Conservation (phyloP, 2,329 filamentous ascomycete genomes). For the Calonectria hawksworthii region DNA sequence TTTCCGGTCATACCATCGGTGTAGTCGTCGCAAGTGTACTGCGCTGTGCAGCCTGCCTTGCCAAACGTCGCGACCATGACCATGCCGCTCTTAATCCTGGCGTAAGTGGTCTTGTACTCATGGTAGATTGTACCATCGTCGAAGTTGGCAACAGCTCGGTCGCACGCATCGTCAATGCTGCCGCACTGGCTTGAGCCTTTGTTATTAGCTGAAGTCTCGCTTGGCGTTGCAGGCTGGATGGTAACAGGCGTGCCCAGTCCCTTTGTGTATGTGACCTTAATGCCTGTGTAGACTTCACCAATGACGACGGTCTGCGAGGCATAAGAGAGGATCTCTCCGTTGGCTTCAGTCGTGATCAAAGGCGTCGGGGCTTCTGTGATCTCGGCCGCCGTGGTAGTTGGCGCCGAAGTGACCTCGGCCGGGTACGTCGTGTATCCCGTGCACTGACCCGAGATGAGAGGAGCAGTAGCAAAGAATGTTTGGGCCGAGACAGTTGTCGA, state of each 20-base stretch:
- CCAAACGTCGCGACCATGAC: constrained; percentile 22
- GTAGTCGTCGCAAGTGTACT: constrained; percentile 33
- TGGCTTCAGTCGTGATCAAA: constrained; percentile 19
- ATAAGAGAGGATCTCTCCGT: constrained; percentile 26
- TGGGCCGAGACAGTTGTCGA: constrained; percentile 29
- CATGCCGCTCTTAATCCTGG: constrained; percentile 22
- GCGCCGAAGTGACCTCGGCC: constrained; percentile 17
- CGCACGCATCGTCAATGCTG: constrained; percentile 34
- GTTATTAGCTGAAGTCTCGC: constrained; percentile 27
- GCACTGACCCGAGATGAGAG: constrained; percentile 27
- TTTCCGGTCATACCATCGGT: constrained; percentile 32
- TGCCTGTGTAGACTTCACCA: background rate
- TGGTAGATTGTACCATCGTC: constrained; percentile 28
- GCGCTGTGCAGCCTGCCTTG: constrained; percentile 29
- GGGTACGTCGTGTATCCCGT: constrained; percentile 32
- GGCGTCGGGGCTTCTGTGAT: constrained; percentile 15
- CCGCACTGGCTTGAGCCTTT: constrained; percentile 34
- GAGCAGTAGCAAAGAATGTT: constrained; percentile 24
- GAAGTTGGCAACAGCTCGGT: constrained; percentile 27
- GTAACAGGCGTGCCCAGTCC: constrained; percentile 16
- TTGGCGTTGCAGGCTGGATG: background rate
- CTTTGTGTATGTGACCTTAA: constrained; percentile 20
- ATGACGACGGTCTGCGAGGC: background rate
- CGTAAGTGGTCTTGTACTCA: constrained; percentile 25
- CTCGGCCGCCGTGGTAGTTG: constrained; percentile 2